These are phyloP conservation scores for Trichosporon coremiiforme DNA, from an alignment of 1,284 basidiomycete genomes.

Conservation along the genomic window DNA sequence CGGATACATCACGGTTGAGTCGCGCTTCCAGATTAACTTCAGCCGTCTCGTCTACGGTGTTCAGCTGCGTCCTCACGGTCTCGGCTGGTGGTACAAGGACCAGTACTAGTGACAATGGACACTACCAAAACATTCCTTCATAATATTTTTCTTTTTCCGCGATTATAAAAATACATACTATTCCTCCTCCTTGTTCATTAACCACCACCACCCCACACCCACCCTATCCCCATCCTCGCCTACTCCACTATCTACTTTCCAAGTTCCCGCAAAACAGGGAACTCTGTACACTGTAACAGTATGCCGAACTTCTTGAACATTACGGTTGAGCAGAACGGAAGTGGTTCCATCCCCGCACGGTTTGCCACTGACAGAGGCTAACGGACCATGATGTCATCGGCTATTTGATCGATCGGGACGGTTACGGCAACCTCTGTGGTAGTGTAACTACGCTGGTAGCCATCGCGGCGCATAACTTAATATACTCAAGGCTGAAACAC, in stretches of 20 bases:
- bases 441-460: neutral
- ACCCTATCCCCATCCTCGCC: neutral
- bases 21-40: conserved; percentile 26
- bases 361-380: neutral
- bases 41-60: conserved; percentile 22
- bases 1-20: conserved; percentile 25
- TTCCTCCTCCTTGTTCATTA: neutral
- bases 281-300: conserved; percentile 3
- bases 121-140: neutral
- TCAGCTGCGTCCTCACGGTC: conserved; percentile 28
- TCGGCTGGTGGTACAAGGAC: conserved; percentile 18
- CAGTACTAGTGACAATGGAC: neutral
- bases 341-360: neutral
- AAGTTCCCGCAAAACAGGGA: neutral
- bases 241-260: neutral
- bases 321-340: neutral
- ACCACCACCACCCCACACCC: neutral
- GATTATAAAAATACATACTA: neutral
- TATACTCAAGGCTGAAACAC: neutral
- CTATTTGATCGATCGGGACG: neutral
- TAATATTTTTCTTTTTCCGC: no score
- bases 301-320: conserved; percentile 1
- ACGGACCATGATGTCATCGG: neutral
- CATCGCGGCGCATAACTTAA: neutral
- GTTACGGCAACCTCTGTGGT: neutral